A percentile compares a stretch with the other conserved stretches of the same genome.
Evolutionary conservation across 2,329 filamentous ascomycete species (phyloP).

Genomic region (Trichoderma sp.): DNA sequence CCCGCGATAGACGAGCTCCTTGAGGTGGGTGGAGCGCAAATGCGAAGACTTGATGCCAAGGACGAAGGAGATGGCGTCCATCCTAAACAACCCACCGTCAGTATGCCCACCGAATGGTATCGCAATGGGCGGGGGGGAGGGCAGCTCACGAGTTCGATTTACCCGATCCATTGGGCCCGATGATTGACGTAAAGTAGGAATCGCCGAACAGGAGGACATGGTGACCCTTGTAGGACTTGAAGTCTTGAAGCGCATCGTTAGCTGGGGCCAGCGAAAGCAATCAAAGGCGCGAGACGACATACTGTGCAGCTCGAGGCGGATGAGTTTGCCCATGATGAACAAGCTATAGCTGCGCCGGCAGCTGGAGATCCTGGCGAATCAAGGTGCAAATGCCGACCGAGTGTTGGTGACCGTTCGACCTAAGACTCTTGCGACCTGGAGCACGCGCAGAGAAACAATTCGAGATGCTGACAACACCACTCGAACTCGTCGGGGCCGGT

Average conservation of each 20-base stretch:
- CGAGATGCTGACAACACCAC: conserved; percentile 20
- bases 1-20: conserved; percentile 94
- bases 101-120: neutral
- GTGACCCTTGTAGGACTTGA: conserved; percentile 99
- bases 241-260: conserved; percentile 61
- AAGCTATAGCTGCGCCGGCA: conserved; percentile 7
- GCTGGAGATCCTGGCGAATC: neutral
- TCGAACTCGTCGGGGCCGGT: conserved; percentile 5
- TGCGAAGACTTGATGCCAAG: conserved; percentile 99
- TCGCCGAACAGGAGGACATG: conserved; percentile 94
- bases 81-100: conserved; percentile 54
- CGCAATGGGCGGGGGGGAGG: neutral
- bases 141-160: conserved; percentile 89
- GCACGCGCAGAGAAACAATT: conserved; percentile 19
- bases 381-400: neutral
- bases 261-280: neutral
- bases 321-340: conserved; percentile 87
- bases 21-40: conserved; percentile 87
- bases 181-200: conserved; percentile 98
- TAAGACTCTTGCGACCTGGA: conserved; percentile 12
- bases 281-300: conserved; percentile 41
- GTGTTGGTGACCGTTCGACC: neutral
- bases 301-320: conserved; percentile 93
- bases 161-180: conserved; percentile 98
- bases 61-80: conserved; percentile 99